Evolutionary conservation across 2,329 filamentous ascomycete species (phyloP), one percentile per base, ranked within the genome.

Genomic region (Zasmidium citrigriseum): DNA sequence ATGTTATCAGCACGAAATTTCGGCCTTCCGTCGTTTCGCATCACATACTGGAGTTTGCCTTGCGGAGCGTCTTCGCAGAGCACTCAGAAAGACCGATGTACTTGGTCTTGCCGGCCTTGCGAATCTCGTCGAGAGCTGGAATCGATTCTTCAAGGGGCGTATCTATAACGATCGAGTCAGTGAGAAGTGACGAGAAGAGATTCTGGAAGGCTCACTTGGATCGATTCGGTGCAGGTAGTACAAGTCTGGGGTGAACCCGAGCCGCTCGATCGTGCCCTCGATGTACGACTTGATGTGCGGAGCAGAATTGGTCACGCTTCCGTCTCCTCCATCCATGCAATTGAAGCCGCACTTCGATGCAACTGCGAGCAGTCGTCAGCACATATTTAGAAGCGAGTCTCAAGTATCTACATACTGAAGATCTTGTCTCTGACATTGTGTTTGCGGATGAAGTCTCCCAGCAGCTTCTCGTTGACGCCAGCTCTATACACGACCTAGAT

Each of bases 51-150:
- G 70, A 73, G 64, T 73, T 69, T 1, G 83, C 82, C 20, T 81
- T 78, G 2, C 78, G 77, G 21, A 84, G 73, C 0, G 81, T 79
- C 7, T 70, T 67, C 3, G 79, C 76, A 21, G 73, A 76, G 51
- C 78, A 76, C 62, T 80, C 79, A n/a, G 74, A 79, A 2, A 84
- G 68, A 0, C 81, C 81, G 10, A 84, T 73, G 63, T 81, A 72
- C 45, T 73, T 76, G 57, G 83, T 78, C 64, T 83, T 83, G 2
- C 82, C 81, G 41, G 74, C 73, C 55, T 73, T 76, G 44, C 78
- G 77, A 52, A 82, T 72, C 52, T 76, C 74, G 58, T 82, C 78
- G 0, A 82, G 73, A 0, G 79, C 77, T 0, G 73, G 59, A 27
- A 82, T 81, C 0, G 79, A 81, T 46, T 80, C 77, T 52, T 79